phyloP scores from a whole-genome alignment of 1,284 basidiomycete species.

The Cystobasidium pallidum region DNA sequence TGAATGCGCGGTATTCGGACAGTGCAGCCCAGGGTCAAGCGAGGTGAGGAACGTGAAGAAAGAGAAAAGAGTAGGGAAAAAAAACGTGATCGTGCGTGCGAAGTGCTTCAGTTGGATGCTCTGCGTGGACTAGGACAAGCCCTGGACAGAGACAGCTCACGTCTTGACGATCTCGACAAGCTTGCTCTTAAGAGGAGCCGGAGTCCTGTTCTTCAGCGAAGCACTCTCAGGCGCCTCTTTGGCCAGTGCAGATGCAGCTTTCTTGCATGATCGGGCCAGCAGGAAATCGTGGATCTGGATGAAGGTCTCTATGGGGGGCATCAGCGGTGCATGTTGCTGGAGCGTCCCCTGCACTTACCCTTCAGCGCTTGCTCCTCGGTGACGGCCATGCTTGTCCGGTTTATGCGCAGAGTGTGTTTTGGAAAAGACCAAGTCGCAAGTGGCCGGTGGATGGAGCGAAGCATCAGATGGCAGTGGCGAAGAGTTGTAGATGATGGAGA shows the following conservation, averaged over 20 bases:
- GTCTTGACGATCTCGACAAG: conserved; percentile 28
- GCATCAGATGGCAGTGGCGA: no score
- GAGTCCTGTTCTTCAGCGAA: conserved; percentile 22
- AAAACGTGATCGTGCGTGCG: conserved; percentile 7
- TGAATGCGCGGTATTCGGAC: no score
- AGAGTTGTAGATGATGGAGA: no score
- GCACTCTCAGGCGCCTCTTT: conserved; percentile 48
- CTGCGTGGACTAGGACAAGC: not conserved
- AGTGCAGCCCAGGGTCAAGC: no score
- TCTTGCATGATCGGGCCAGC: conserved; percentile 64
- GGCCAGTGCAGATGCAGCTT: conserved; percentile 58
- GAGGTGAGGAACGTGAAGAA: not conserved
- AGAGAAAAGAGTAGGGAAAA: not conserved
- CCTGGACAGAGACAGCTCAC: not conserved
- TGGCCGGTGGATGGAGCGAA: no score
- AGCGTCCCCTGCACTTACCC: not conserved
- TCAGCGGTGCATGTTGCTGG: not conserved
- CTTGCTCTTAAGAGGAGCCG: conserved; percentile 20
- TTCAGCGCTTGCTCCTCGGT: conserved; percentile 34
- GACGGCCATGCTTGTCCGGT: conserved; percentile 15
- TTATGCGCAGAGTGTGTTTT: not conserved
- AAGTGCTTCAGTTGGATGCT: no score
- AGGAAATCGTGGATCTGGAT: conserved; percentile 73
- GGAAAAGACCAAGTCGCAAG: not conserved
- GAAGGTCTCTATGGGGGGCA: conserved; percentile 45